phyloP scores from a whole-genome alignment of 75 land plant genomes.

The Cunninghamia lanceolata region DNA sequence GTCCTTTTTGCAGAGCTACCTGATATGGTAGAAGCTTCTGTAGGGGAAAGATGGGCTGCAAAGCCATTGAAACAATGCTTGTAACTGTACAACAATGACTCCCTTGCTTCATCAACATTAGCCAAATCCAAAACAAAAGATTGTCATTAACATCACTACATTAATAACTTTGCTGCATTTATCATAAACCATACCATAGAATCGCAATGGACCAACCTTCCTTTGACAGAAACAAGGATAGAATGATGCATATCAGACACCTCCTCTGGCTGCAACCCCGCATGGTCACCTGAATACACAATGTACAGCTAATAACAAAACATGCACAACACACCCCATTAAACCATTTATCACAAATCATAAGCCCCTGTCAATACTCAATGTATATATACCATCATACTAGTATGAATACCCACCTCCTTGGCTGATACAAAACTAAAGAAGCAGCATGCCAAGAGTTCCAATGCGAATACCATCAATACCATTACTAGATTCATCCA shows the following conservation, averaged over 20 bases:
- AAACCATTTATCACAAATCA: no score
- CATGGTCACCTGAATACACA: constrained; percentile 48
- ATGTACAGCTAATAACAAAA: constrained; percentile 33
- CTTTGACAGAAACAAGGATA: constrained; percentile 39
- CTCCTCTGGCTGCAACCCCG: constrained; percentile 23
- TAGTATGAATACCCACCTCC: neutral
- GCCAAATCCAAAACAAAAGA: neutral
- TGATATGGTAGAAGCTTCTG: constrained; percentile 53
- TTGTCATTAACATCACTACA: neutral
- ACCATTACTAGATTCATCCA: neutral
- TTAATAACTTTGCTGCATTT: no score
- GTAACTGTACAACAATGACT: constrained; percentile 70
- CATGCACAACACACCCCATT: neutral
- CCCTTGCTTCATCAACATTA: constrained; percentile 57
- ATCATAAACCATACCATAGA: no score
- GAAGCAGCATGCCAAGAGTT: neutral
- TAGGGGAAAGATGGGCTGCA: no score
- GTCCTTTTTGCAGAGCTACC: constrained; percentile 15
- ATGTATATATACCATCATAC: neutral
- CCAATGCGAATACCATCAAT: neutral
- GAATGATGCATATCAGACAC: constrained; percentile 44
- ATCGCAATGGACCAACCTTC: constrained; percentile 10
- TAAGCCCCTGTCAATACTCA: neutral
- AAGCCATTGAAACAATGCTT: constrained; percentile 82
- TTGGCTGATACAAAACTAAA: neutral